phyloP scores from a whole-genome alignment of 768 basidiomycete genomes.

The Leucocoprinus leucothites region DNA sequence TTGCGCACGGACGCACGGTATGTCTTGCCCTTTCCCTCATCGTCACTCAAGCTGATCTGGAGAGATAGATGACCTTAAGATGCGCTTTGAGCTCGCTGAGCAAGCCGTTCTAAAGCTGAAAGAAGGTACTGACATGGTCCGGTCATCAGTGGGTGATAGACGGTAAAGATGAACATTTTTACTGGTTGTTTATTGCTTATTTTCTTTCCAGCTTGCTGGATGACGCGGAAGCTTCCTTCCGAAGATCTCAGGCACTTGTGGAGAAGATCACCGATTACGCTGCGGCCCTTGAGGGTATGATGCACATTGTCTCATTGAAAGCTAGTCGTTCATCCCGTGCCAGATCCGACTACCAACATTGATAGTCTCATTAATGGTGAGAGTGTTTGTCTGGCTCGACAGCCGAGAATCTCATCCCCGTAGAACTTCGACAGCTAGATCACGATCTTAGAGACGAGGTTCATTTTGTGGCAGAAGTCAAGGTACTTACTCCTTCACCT shows the following conservation, averaged over 20 bases:
- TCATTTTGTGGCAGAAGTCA: conserved; percentile 49
- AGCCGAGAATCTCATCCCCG: background rate
- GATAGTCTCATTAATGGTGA: conserved; percentile 7
- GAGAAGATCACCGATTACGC: conserved; percentile 52
- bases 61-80: conserved; percentile 52
- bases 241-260: conserved; percentile 57
- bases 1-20: conserved; percentile 68
- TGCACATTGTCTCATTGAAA: conserved; percentile 13
- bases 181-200: background rate
- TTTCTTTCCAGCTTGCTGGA: conserved; percentile 45
- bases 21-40: conserved; percentile 18
- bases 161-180: conserved; percentile 34
- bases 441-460: conserved; percentile 59
- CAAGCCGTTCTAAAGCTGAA: conserved; percentile 49
- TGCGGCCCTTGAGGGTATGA: conserved; percentile 49
- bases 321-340: conserved; percentile 37
- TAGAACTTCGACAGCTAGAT: conserved; percentile 67
- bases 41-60: background rate
- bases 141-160: conserved; percentile 42
- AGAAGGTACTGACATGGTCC: conserved; percentile 57
- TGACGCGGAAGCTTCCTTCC: conserved; percentile 53
- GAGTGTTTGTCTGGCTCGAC: background rate
- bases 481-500: conserved; percentile 33
- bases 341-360: conserved; percentile 1
- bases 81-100: conserved; percentile 53